Evolutionary conservation across 805 yeast species (phyloP).

Genomic region (Kodamaea laetipori): DNA sequence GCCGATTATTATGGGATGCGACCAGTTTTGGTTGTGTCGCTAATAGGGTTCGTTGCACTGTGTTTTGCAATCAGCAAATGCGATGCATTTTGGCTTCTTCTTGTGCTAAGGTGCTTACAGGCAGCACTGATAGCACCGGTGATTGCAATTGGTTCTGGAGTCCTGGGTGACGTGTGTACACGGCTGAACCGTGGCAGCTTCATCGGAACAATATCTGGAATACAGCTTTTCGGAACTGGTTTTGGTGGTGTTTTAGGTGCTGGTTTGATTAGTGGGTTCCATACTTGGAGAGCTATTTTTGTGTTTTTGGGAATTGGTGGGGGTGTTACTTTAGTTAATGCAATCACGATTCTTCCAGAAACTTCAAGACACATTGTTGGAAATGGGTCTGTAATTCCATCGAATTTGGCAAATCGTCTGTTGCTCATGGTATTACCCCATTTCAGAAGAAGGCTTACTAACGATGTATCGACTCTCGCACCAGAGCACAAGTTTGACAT

Average conservation of each 20-base stretch:
- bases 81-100: slow-evolving; percentile 57
- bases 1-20: slow-evolving; percentile 76
- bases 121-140: slow-evolving; percentile 80
- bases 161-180: slow-evolving; percentile 73
- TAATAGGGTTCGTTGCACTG: slow-evolving; percentile 57
- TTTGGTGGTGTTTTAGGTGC: slow-evolving; percentile 72
- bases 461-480: slow-evolving; percentile 15
- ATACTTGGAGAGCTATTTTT: slow-evolving; percentile 71
- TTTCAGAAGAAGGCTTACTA: slow-evolving; percentile 12
- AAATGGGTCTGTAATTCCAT: slow-evolving; percentile 68
- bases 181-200: slow-evolving; percentile 69
- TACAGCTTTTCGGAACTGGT: slow-evolving; percentile 71
- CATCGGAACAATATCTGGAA: slow-evolving; percentile 66
- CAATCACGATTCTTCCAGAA: slow-evolving; percentile 57
- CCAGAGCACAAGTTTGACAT: slow-evolving; percentile 11
- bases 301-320: slow-evolving; percentile 72
- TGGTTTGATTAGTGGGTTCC: slow-evolving; percentile 32
- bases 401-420: slow-evolving; percentile 39
- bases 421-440: slow-evolving; percentile 38
- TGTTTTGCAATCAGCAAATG: slow-evolving; percentile 68
- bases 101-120: slow-evolving; percentile 71
- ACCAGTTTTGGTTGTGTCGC: slow-evolving; percentile 59
- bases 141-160: slow-evolving; percentile 68
- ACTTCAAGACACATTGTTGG: slow-evolving; percentile 75
- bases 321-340: slow-evolving; percentile 40